Base-by-base conservation (phyloP, 2,329 filamentous ascomycete genomes). In the Ophiostoma sp. region DNA sequence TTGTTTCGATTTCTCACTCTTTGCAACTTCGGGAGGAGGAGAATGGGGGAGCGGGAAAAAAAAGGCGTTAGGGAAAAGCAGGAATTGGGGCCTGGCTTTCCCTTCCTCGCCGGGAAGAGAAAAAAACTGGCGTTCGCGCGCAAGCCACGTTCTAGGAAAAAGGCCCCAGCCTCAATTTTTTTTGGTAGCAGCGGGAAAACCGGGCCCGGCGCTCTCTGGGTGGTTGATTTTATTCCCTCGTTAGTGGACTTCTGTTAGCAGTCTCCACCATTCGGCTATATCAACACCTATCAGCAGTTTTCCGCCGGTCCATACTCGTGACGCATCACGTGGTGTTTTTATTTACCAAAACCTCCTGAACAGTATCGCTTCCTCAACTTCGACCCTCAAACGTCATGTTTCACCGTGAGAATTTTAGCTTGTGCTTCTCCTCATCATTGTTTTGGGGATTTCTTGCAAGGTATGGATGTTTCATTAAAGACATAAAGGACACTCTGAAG, bases 21-120 rank as follows among this genome's bases (percentile, higher is more conserved):
- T 64, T 31, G 39, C 19, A n/a, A 52, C 50, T 55, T 66, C 61
- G 22, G 61, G 33, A 64, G 33, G 69, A 61, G 50, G 52, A 59
- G 52, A 70, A 61, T 70, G 69, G 52, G 69, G 52, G 69, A 70
- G 52, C 69, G 69, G 69, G 69, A 71, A 52, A 71, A 71, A 70
- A 71, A 70, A 70, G 69, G 69, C 68, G 69, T 63, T 71, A 71
- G 69, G 69, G 69, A 71, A 71, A 71, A 71, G 69, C 69, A 71
- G 69, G 69, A 71, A 71, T 64, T 71, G 69, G 69, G 69, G 36
- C 25, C 61, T 61, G 57, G 22, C 63, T 64, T 48, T 9, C n/a
- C 28, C 9, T 25, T 61, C 28, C 31, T 25, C 25, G 63, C 42
- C 28, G 68, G 52, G 28, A 52, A 50, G 63, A 28, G 36, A 17